These are phyloP conservation scores for Kodamaea hsintzibuensis DNA, from an alignment of 805 yeast species.

Conservation along the genomic window DNA sequence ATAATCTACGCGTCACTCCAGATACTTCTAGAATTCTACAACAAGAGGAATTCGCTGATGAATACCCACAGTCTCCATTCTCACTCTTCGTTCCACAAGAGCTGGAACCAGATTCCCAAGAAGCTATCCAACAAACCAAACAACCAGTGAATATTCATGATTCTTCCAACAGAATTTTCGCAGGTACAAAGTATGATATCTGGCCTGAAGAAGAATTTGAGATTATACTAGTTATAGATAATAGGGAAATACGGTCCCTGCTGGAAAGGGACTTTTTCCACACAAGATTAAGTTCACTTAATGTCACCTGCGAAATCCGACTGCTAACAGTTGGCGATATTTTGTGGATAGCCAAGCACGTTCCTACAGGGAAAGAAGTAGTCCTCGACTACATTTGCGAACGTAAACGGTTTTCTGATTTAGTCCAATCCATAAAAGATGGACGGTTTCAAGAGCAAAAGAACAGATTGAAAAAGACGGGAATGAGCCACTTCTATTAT, in stretches of 20 bases:
- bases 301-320: constrained; percentile 52
- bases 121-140: background rate
- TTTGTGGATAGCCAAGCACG: constrained; percentile 81
- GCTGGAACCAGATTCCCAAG: background rate
- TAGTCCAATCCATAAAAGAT: constrained; percentile 78
- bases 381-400: constrained; percentile 85
- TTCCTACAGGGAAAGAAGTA: constrained; percentile 55
- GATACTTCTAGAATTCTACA: constrained; percentile 13
- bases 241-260: constrained; percentile 73
- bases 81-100: background rate
- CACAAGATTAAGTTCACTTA: constrained; percentile 49
- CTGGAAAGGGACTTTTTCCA: constrained; percentile 71
- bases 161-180: constrained; percentile 17
- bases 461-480: constrained; percentile 66
- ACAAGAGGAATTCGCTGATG: background rate
- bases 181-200: constrained; percentile 36
- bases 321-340: constrained; percentile 84
- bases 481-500: constrained; percentile 67
- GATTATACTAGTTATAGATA: constrained; percentile 68
- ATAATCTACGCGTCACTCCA: constrained; percentile 29
- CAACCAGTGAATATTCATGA: constrained; percentile 22
- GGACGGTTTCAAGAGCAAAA: constrained; percentile 91
- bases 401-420: constrained; percentile 85
- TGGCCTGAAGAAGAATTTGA: constrained; percentile 69
- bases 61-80: background rate